phyloP scores from a whole-genome alignment of 768 basidiomycete species.

The Amanita rimosa region DNA sequence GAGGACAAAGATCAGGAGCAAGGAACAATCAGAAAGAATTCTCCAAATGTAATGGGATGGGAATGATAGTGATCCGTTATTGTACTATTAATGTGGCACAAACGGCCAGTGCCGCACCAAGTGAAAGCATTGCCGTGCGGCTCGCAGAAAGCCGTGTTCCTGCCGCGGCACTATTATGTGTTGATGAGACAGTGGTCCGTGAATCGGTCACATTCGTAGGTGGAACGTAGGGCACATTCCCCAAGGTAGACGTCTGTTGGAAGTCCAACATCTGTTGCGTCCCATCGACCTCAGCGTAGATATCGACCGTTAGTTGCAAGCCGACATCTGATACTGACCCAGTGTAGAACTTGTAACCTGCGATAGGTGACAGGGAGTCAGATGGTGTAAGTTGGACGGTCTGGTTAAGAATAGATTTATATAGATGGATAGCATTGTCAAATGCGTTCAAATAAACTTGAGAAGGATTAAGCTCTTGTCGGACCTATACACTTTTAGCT shows the following conservation, averaged over 20 bases:
- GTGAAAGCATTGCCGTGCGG: background rate
- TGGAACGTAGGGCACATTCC: constrained; percentile 15
- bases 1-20: background rate
- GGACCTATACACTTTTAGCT: constrained; percentile 12
- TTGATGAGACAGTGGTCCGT: background rate
- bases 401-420: constrained; percentile 14
- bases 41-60: background rate
- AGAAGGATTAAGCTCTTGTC: constrained; percentile 16
- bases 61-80: background rate
- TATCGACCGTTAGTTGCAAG: constrained; percentile 19
- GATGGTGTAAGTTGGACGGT: constrained; percentile 17
- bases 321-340: constrained; percentile 16
- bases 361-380: constrained; percentile 11
- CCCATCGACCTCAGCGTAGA: constrained; percentile 16
- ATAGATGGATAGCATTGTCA: constrained; percentile 15
- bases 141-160: background rate
- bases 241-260: constrained; percentile 15
- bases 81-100: background rate
- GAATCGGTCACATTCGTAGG: constrained; percentile 9
- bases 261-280: constrained; percentile 20
- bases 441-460: constrained; percentile 17
- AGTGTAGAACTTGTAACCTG: constrained; percentile 21
- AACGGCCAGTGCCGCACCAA: background rate
- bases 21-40: constrained; percentile 1
- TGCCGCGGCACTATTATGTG: background rate